Evolutionary conservation across 371 early-diverging fungal species (phyloP), one percentile per base, ranked within the genome.

Genomic region (Syncephalastrum monosporum): DNA sequence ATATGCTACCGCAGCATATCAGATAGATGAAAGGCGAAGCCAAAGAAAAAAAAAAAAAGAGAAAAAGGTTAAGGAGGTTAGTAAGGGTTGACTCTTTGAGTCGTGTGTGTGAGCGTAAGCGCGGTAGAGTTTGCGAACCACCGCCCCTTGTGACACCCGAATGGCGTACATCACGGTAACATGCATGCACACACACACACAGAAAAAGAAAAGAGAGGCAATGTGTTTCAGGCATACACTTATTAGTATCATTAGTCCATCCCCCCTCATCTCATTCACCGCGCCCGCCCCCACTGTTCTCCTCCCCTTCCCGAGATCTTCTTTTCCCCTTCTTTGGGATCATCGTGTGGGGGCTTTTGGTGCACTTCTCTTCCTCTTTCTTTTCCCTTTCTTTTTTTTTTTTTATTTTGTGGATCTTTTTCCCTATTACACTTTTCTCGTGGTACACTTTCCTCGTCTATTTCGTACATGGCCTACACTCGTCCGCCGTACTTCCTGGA

Each of bases 261-360:
- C 27, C 27, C 27, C 27, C 27, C 7, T 27, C 27, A 21, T 27
- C 27, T 27, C 21, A 21, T 21, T 21, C 21, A 21, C 21, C 21
- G 21, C 21, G 2, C 21, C 21, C 21, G 21, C 6, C 38, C 38
- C 38, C 38, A 33, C 38, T 33, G 2, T 10, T 33, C 38, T 10
- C 38, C 2, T 33, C 12, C 8, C 38, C 38, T 33, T 33, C 12
- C 38, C 38, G 38, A 33, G 38, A 33, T 33, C 38, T 2, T 29
- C 41, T 52, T 52, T 52, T 52, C 41, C 41, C 17, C 38, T 52
- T 33, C 38, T 33, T n/a, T 21, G 25, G 16, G 19, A 6, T 24
- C 25, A 25, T 16, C 3, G 19, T 50, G 50, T 7, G 10, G 16
- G 7, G 16, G 19, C 6, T n/a, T 50, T 50, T 50, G 16, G n/a